These are phyloP conservation scores for Lasiodiplodia gonubiensis DNA, from an alignment of 2,329 filamentous ascomycete species.

Conservation along the genomic window DNA sequence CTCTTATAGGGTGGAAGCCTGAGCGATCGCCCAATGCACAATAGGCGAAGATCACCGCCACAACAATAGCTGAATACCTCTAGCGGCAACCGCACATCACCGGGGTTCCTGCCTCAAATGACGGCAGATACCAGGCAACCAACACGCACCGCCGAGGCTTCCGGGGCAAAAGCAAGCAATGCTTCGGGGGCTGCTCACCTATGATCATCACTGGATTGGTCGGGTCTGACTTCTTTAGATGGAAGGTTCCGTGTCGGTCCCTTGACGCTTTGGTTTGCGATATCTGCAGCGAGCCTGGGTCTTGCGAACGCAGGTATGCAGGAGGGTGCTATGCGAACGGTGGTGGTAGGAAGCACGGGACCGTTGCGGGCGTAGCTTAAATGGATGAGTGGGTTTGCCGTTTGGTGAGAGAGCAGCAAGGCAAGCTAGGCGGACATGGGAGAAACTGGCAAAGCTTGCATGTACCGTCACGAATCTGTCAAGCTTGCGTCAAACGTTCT, in stretches of 20 bases:
- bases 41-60: constrained; percentile 23
- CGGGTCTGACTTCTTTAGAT: constrained; percentile 4
- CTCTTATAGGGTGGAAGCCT: constrained; percentile 24
- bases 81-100: constrained; percentile 17
- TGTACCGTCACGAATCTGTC: constrained; percentile 33
- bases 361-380: constrained; percentile 22
- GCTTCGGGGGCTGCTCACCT: constrained; percentile 17
- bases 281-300: constrained; percentile 17
- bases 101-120: background rate
- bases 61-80: constrained; percentile 15
- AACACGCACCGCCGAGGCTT: constrained; percentile 2
- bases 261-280: constrained; percentile 2
- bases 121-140: background rate
- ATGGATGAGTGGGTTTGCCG: constrained; percentile 20
- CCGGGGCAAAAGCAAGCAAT: background rate
- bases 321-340: constrained; percentile 9
- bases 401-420: constrained; percentile 30
- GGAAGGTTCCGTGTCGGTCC: constrained; percentile 20
- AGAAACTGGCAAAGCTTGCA: constrained; percentile 39
- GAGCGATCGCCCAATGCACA: constrained; percentile 12
- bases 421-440: constrained; percentile 41
- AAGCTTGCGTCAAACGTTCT: constrained; percentile 40
- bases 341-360: constrained; percentile 11
- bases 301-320: constrained; percentile 9
- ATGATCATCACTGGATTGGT: constrained; percentile 28